These are phyloP conservation scores for Ceratopteris richardii DNA, from an alignment of 75 land plant genomes.

Conservation along the genomic window DNA sequence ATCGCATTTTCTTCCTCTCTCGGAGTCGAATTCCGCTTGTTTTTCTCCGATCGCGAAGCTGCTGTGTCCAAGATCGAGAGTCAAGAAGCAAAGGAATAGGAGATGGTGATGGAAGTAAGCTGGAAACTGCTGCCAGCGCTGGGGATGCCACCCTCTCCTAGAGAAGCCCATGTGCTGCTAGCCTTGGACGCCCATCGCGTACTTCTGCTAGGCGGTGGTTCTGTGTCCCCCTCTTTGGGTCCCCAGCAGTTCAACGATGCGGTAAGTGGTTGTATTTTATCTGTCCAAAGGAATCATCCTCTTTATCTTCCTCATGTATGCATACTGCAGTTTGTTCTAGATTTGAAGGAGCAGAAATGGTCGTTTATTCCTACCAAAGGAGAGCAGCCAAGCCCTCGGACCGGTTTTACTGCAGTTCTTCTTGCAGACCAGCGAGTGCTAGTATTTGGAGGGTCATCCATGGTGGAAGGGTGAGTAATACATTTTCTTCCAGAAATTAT, in stretches of 20 bases:
- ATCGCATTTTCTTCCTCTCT: too few relatives aligned
- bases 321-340: slow-evolving; percentile 2
- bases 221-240: background rate
- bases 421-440: background rate
- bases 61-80: too few relatives aligned
- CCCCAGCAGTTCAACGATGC: slow-evolving; percentile 1
- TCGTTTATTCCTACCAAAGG: background rate
- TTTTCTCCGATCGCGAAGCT: too few relatives aligned
- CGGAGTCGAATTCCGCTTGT: too few relatives aligned
- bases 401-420: background rate
- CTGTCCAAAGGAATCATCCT: too few relatives aligned
- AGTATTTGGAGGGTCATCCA: slow-evolving; percentile 1
- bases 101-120: background rate
- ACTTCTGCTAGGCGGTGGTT: background rate
- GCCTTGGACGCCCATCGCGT: slow-evolving; percentile 4
- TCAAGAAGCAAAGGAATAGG: too few relatives aligned
- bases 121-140: background rate
- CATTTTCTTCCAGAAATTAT: too few relatives aligned
- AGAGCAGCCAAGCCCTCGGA: background rate
- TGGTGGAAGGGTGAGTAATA: slow-evolving; percentile 2
- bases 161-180: background rate
- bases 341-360: background rate
- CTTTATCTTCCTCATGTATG: too few relatives aligned
- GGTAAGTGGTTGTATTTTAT: background rate
- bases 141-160: slow-evolving; percentile 1